A percentile compares a stretch with the other conserved stretches of the same genome.
Conservation (phyloP, 2,329 filamentous ascomycete species). For the Xylariaceae sp. region DNA sequence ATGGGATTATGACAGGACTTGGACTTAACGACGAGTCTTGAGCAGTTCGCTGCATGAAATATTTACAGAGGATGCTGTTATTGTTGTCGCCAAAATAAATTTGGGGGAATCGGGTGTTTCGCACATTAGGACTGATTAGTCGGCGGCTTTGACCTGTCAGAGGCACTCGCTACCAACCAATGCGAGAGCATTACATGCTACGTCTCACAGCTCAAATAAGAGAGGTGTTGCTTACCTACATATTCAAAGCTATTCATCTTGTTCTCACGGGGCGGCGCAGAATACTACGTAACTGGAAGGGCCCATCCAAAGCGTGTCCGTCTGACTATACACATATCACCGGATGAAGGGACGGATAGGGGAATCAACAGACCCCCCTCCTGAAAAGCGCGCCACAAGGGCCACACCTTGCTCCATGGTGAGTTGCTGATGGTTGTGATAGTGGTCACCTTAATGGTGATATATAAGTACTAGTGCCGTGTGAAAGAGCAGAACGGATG, state of each 20-base stretch:
- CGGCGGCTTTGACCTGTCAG: slow-evolving; percentile 3
- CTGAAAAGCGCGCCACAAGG: background rate
- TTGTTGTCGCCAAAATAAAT: slow-evolving; percentile 10
- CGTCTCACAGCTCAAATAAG: slow-evolving; percentile 19
- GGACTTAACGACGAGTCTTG: slow-evolving; percentile 14
- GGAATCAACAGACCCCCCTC: slow-evolving; percentile 3
- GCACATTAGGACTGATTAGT: slow-evolving; percentile 9
- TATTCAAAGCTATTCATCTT: slow-evolving; percentile 1
- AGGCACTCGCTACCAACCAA: background rate
- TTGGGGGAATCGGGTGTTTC: slow-evolving; percentile 18
- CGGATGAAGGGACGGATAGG: background rate
- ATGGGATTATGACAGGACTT: slow-evolving; percentile 13
- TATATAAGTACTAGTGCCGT: background rate
- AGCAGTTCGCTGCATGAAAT: slow-evolving; percentile 16
- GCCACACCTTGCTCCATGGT: slow-evolving; percentile 5
- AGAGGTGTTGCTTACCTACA: background rate
- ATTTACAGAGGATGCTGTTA: slow-evolving; percentile 16
- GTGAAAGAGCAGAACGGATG: background rate
- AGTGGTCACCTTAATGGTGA: background rate
- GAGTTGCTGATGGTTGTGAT: slow-evolving; percentile 1
- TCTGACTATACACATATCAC: background rate
- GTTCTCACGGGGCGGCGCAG: slow-evolving; percentile 5
- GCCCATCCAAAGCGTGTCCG: slow-evolving; percentile 1
- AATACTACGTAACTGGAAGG: background rate
- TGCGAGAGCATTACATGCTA: slow-evolving; percentile 5